phyloP scores from a whole-genome alignment of 2,329 filamentous ascomycete genomes.

The Pyrenophora teres region DNA sequence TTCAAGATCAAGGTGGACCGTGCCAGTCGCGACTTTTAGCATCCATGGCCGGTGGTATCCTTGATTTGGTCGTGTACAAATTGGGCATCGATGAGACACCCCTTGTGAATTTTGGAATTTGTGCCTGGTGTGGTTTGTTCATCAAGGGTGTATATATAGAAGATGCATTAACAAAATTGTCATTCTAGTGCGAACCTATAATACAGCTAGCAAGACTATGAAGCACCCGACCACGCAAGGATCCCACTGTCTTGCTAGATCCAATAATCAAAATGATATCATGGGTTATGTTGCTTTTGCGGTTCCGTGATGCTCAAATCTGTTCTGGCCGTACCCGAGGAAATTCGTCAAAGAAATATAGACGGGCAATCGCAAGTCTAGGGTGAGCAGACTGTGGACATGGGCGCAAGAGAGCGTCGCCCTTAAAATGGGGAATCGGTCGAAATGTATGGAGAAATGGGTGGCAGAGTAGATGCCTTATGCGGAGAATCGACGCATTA shows the following conservation, averaged over 20 bases:
- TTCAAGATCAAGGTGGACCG: conserved; percentile 36
- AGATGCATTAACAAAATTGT: conserved; percentile 15
- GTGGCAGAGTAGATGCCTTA: conserved; percentile 35
- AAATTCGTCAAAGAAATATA: conserved; percentile 10
- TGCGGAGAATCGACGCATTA: conserved; percentile 82
- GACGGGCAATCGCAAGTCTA: conserved; percentile 9
- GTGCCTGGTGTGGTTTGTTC: not conserved
- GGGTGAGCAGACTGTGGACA: conserved; percentile 5
- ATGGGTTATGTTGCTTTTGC: conserved; percentile 29
- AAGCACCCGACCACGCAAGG: conserved; percentile 18
- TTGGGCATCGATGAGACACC: conserved; percentile 9
- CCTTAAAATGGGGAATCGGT: conserved; percentile 14
- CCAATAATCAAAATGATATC: conserved; percentile 19
- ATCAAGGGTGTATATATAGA: no score
- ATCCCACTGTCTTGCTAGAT: conserved; percentile 8
- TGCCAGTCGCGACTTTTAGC: conserved; percentile 19
- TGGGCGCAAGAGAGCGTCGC: conserved; percentile 30
- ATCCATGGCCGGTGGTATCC: not conserved
- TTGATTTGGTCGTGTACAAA: not conserved
- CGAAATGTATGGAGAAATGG: conserved; percentile 13
- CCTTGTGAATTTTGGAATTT: not conserved
- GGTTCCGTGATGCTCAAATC: conserved; percentile 9
- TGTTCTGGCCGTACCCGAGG: conserved; percentile 19
- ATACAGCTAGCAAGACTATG: conserved; percentile 38
- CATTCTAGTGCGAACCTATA: conserved; percentile 38